A percentile compares a stretch with the other conserved stretches of the same genome.
phyloP scores from a whole-genome alignment of 306 rosid species.

The Quercus wislizeni region DNA sequence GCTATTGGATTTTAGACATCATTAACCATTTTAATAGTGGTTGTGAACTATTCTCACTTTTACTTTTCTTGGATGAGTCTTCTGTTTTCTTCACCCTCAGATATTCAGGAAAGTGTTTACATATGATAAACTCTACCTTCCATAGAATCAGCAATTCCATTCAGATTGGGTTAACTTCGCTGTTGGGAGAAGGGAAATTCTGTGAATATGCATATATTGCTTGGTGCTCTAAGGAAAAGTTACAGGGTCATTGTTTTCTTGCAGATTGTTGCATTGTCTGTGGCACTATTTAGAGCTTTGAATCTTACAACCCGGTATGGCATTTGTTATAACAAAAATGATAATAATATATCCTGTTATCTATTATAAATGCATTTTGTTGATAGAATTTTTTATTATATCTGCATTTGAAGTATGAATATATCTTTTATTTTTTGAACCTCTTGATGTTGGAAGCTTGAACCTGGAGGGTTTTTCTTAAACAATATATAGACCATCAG shows the following conservation, averaged over 20 bases:
- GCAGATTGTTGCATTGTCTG: slow-evolving; percentile 91
- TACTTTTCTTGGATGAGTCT: background rate
- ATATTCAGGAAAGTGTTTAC: background rate
- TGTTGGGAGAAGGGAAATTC: slow-evolving; percentile 1
- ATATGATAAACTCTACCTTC: background rate
- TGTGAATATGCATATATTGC: background rate
- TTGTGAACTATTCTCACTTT: background rate
- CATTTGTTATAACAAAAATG: slow-evolving; percentile 1
- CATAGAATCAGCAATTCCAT: background rate
- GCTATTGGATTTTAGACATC: background rate
- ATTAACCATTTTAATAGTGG: background rate
- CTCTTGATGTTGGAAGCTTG: background rate
- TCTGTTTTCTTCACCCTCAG: background rate
- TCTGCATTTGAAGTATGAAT: background rate
- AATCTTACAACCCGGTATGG: slow-evolving; percentile 72
- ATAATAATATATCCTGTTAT: slow-evolving; percentile 13
- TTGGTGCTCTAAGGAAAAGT: slow-evolving; percentile 17
- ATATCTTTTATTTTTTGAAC: background rate
- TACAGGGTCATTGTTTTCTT: slow-evolving; percentile 11
- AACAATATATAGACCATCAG: background rate
- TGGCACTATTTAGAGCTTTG: slow-evolving; percentile 85
- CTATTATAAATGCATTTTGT: slow-evolving; percentile 15
- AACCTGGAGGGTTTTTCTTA: background rate
- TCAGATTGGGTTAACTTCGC: slow-evolving; percentile 5
- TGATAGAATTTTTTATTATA: background rate